Conservation (phyloP, 306 rosid species). For the Cicer yamashitae region DNA sequence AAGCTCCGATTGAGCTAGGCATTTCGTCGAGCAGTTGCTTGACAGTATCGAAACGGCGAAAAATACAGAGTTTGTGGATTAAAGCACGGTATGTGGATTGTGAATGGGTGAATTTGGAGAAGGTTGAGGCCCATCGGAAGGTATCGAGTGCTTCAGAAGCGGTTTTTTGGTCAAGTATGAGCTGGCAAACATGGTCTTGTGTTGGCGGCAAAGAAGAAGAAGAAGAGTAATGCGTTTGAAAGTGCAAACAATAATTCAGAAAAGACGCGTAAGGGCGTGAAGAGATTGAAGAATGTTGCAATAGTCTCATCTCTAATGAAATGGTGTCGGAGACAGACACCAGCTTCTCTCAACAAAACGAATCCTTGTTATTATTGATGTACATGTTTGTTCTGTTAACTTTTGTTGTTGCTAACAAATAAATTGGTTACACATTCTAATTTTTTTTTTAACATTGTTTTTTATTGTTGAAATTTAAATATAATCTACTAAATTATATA, state of each 20-base stretch:
- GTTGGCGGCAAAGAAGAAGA: slow-evolving; percentile 53
- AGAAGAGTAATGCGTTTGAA: slow-evolving; percentile 38
- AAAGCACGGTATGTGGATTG: slow-evolving; percentile 73
- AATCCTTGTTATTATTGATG: neutral
- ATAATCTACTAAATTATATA: too few species aligned
- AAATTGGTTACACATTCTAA: too few species aligned
- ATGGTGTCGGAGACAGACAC: neutral
- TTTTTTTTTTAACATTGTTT: too few species aligned
- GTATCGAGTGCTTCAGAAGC: slow-evolving; percentile 61
- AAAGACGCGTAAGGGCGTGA: slow-evolving; percentile 5
- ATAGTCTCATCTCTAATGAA: neutral
- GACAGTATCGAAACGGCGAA: slow-evolving; percentile 64
- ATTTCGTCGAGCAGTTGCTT: slow-evolving; percentile 79
- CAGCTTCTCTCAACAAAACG: neutral
- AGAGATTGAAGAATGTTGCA: neutral
- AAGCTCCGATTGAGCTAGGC: slow-evolving; percentile 61
- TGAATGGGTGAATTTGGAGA: slow-evolving; percentile 63
- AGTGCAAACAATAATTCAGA: slow-evolving; percentile 22
- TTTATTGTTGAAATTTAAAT: too few species aligned
- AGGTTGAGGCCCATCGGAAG: slow-evolving; percentile 74
- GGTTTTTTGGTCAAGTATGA: slow-evolving; percentile 62
- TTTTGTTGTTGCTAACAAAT: too few species aligned
- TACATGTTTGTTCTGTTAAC: too few species aligned
- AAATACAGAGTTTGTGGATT: slow-evolving; percentile 66
- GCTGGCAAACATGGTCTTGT: slow-evolving; percentile 56